Evolutionary conservation across 2,329 filamentous ascomycete species (phyloP), one percentile per base, ranked within the genome.

Genomic region (Trichoderma afroharzianum): DNA sequence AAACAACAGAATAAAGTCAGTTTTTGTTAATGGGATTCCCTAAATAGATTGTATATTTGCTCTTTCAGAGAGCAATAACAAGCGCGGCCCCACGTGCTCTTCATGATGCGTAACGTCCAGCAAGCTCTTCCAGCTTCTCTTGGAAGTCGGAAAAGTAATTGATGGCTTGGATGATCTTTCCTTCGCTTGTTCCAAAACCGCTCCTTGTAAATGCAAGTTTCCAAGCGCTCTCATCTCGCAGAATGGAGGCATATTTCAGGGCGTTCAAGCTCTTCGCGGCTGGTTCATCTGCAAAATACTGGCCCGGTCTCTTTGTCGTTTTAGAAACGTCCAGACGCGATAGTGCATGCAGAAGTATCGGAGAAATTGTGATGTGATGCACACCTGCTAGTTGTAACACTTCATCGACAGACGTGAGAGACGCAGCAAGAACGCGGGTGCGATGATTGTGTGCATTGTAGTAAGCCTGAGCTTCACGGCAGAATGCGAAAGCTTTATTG

Each of bases 61-160:
- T 14, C 21, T 53, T 50, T 50, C 43, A 50, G 6, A 0, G 5
- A 53, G 43, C 4, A 18, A 24, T 53, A 24, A 9, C 6, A 11
- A 30, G 2, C 2, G 6, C 1, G 15, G 6, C 33, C 21, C 3
- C 6, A 36, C n/a, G 8, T 6, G n/a, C 39, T n/a, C 30, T 32
- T 70, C n/a, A 70, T 24, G 21, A 28, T 57, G 36, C 36, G 77
- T 81, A 67, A 15, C 74, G 80, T 76, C 66, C 77, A 70, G 77
- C 82, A 76, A 81, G 18, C 15, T 76, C 80, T 74, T 88, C 87
- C 58, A 89, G 74, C 70, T 82, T 83, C 11, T 85, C 82, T 76
- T 89, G 87, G 78, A 87, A 86, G 68, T 87, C 85, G 63, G 81
- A 84, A 77, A 90, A 89, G 68, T 88, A 88, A 74, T 88, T 87